Evolutionary conservation across 2,329 filamentous ascomycete genomes (phyloP).

Genomic region (Zarea fungicola): DNA sequence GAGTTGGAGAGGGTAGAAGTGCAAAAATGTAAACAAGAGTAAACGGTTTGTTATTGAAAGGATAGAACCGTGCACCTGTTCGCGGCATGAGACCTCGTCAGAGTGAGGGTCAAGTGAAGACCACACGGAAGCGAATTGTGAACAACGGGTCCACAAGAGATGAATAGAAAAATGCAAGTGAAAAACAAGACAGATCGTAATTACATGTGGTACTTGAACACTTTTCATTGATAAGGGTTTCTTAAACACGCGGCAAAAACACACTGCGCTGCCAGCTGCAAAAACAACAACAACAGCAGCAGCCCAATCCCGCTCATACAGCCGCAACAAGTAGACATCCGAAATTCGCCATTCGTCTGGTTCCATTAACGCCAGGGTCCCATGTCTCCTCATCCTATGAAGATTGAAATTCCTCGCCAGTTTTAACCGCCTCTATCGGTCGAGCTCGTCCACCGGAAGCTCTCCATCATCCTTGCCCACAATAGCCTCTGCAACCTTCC

Average conservation of each 20-base stretch:
- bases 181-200: too few species aligned
- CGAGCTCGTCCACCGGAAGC: slow-evolving; percentile 71
- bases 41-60: too few species aligned
- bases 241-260: background rate
- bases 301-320: background rate
- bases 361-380: background rate
- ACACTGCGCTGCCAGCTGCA: background rate
- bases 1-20: too few species aligned
- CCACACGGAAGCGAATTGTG: too few species aligned
- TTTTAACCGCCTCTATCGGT: slow-evolving; percentile 41
- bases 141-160: too few species aligned
- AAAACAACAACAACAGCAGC: background rate
- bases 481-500: slow-evolving; percentile 79
- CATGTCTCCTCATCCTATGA: slow-evolving; percentile 26
- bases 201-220: too few species aligned
- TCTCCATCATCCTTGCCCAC: slow-evolving; percentile 73
- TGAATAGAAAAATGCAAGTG: too few species aligned
- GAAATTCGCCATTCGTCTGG: background rate
- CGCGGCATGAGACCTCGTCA: too few species aligned
- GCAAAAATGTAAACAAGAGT: too few species aligned
- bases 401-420: slow-evolving; percentile 19
- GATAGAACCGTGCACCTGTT: too few species aligned
- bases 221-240: background rate
- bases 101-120: too few species aligned
- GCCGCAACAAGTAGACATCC: background rate